Conservation (phyloP, 2,329 filamentous ascomycete species). For the Myriosclerotinia curreyana region DNA sequence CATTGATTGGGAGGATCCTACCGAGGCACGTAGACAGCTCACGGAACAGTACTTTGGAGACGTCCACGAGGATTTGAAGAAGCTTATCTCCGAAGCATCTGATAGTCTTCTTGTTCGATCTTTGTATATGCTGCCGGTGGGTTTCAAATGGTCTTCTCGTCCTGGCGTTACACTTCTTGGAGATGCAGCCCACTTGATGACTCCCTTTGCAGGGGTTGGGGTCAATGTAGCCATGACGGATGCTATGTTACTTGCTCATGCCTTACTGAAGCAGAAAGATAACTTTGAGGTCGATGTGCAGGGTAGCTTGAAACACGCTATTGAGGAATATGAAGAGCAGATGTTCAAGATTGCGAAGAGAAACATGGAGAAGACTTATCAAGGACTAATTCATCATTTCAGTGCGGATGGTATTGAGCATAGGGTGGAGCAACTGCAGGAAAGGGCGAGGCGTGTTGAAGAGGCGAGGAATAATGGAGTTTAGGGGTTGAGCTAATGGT, state of each 20-base stretch:
- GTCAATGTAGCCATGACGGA: conserved; percentile 50
- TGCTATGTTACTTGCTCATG: conserved; percentile 43
- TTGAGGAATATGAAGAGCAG: conserved; percentile 29
- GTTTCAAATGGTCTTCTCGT: conserved; percentile 32
- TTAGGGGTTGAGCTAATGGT: not conserved
- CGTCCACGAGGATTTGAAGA: conserved; percentile 29
- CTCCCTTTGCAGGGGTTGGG: conserved; percentile 48
- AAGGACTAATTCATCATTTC: conserved; percentile 28
- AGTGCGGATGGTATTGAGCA: conserved; percentile 27
- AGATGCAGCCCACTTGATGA: conserved; percentile 50
- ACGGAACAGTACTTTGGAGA: conserved; percentile 27
- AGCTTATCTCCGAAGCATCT: conserved; percentile 24
- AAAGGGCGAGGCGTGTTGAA: not conserved
- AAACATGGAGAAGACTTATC: conserved; percentile 29
- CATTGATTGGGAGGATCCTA: conserved; percentile 29
- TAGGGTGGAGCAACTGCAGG: not conserved
- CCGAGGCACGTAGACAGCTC: conserved; percentile 23
- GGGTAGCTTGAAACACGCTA: conserved; percentile 21
- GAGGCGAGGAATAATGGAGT: not conserved
- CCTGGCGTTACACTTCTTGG: conserved; percentile 48
- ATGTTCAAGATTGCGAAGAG: conserved; percentile 31
- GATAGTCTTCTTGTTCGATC: conserved; percentile 29
- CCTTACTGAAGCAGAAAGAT: conserved; percentile 34
- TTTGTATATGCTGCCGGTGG: conserved; percentile 40
- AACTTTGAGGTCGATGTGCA: conserved; percentile 14